Evolutionary conservation across 1,139 yeast genomes (phyloP), one percentile per base, ranked within the genome.

Genomic region (Suhomyces taliae): DNA sequence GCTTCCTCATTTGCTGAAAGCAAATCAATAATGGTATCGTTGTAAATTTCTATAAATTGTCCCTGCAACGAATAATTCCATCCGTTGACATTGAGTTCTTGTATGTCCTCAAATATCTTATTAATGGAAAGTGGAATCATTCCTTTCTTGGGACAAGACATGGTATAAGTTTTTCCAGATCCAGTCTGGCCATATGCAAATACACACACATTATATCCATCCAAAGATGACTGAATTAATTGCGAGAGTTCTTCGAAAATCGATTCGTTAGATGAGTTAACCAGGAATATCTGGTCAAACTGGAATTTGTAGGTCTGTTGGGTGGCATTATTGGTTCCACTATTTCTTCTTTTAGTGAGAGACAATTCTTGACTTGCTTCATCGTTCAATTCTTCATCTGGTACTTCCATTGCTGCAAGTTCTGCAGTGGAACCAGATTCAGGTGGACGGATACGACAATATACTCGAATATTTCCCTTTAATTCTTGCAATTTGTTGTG

Each of bases 151-250:
- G 80, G 71, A 39, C 77, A 78, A 1, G 95, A 80, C 99, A 93
- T 93, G 0, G 99, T 93, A 62, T 70, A 85, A 0, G 98, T 91
- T 62, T 93, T 93, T 4, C 99, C 99, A 0, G 97, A 90, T 0
- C 99, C 98, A 0, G 99, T 93, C 67, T 93, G 99, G 0, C 99
- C 99, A 65, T 93, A 93, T 0, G 99, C 97, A 70, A 93, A 90
- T 1, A 93, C 90, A 64, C 97, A 90, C 4, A 90, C 96, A 58
- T 90, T 90, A 60, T 76, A 85, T 0, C 99, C 99, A 68, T 93
- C 97, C 31, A 93, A 66, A 0, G 95, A 88, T 46, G 96, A 87
- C 64, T 90, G 97, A 2, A 93, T 85, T 31, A 91, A 67, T 62
- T 91, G 96, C 0, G 95, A 85, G 1, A 91, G 80, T 58, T 93